A percentile compares a stretch with the other conserved stretches of the same genome.
phyloP scores from a whole-genome alignment of 1,284 basidiomycete species.

The Apiotrichum domesticum region DNA sequence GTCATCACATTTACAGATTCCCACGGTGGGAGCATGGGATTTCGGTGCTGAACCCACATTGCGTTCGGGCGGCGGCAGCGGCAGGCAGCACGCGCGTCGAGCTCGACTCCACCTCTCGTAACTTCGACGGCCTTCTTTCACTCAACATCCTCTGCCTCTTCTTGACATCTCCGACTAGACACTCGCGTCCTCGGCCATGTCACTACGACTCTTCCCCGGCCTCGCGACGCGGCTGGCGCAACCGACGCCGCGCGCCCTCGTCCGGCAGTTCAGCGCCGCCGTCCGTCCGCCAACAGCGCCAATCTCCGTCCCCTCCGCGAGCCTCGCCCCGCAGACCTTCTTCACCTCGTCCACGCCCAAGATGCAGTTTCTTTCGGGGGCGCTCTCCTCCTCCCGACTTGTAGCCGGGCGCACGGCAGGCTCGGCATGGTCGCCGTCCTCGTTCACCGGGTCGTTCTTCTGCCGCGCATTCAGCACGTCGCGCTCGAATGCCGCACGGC shows the following conservation, averaged over 20 bases:
- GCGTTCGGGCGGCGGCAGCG: too few species aligned
- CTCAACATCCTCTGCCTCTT: not conserved
- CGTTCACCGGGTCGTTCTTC: conserved; percentile 1
- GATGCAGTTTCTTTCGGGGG: not conserved
- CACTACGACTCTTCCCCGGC: conserved; percentile 10
- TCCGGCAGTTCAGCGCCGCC: not conserved
- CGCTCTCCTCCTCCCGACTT: not conserved
- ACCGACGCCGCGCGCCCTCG: not conserved
- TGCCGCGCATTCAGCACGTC: conserved; percentile 5
- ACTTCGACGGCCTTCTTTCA: not conserved
- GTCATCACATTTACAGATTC: too few species aligned
- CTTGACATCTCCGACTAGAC: too few species aligned
- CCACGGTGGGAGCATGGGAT: too few species aligned
- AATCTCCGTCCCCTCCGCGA: not conserved
- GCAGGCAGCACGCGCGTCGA: too few species aligned
- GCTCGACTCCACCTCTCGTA: too few species aligned
- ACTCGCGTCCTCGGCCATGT: conserved; percentile 4
- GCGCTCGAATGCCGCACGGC: not conserved
- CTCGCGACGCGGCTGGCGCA: not conserved
- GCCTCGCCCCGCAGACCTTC: not conserved
- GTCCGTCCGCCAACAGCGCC: not conserved
- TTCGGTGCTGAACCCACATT: too few species aligned
- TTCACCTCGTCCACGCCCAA: conserved; percentile 6
- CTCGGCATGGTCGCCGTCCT: not conserved
- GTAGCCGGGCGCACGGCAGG: not conserved